Evolutionary conservation across 202 grass and related monocot species (phyloP).

Genomic region (Hordeum pubiflorum): DNA sequence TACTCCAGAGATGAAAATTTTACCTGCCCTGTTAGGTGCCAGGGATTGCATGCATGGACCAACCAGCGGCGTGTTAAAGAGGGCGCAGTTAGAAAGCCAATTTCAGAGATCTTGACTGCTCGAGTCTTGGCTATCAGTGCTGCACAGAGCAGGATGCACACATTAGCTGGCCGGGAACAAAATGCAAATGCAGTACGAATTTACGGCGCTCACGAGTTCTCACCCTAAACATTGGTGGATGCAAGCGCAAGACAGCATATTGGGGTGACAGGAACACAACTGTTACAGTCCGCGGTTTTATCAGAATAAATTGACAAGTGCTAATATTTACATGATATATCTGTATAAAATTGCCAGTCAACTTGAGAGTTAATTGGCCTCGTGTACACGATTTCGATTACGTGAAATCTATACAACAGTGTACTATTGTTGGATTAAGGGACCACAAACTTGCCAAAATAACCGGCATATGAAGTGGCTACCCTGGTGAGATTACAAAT

Average conservation of each 20-base stretch:
- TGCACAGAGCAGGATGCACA: slow-evolving; percentile 23
- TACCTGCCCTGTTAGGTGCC: slow-evolving; percentile 13
- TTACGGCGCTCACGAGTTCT: slow-evolving; percentile 1
- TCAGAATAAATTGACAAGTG: not conserved
- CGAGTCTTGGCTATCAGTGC: slow-evolving; percentile 1
- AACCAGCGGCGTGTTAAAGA: slow-evolving; percentile 25
- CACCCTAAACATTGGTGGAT: slow-evolving; percentile 8
- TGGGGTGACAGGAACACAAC: not conserved
- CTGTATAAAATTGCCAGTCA: slow-evolving; percentile 25
- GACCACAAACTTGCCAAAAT: slow-evolving; percentile 36
- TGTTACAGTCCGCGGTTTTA: not conserved
- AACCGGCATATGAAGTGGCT: slow-evolving; percentile 19
- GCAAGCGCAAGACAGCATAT: not conserved
- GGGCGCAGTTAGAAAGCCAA: slow-evolving; percentile 15
- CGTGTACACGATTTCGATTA: not conserved
- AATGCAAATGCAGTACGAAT: not conserved
- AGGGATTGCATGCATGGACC: slow-evolving; percentile 26
- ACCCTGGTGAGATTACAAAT: slow-evolving; percentile 15
- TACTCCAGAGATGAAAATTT: slow-evolving; percentile 6
- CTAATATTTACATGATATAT: slow-evolving; percentile 40
- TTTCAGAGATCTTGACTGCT: slow-evolving; percentile 35
- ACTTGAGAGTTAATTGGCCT: slow-evolving; percentile 18
- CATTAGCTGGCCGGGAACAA: slow-evolving; percentile 9
- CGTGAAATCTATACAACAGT: slow-evolving; percentile 30
- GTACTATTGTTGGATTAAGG: slow-evolving; percentile 24